Evolutionary conservation across 768 basidiomycete species (phyloP).

Genomic region (Dentipellis fragilis): DNA sequence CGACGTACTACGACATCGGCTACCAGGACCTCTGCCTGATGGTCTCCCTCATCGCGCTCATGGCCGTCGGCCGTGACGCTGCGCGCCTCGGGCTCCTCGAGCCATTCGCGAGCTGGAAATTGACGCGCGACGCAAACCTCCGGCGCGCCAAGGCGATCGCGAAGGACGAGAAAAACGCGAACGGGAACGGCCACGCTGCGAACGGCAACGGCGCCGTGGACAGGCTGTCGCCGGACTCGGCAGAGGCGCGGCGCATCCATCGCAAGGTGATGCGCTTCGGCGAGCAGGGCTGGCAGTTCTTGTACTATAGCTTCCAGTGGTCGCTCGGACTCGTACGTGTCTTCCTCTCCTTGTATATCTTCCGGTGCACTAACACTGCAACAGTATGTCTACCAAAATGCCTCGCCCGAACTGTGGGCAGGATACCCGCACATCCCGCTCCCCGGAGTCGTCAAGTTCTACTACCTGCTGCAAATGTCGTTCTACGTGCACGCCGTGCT

Average conservation of each 20-base stretch:
- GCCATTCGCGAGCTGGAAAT: constrained; percentile 73
- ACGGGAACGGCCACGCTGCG: constrained; percentile 18
- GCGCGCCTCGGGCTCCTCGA: constrained; percentile 65
- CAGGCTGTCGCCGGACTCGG: constrained; percentile 20
- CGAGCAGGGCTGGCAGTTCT: constrained; percentile 86
- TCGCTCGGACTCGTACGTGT: constrained; percentile 69
- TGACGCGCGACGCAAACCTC: constrained; percentile 41
- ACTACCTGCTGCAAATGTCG: constrained; percentile 77
- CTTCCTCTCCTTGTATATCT: constrained; percentile 9
- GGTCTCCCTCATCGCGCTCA: constrained; percentile 71
- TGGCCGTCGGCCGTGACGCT: constrained; percentile 80
- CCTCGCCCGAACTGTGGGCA: constrained; percentile 68
- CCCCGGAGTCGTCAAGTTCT: constrained; percentile 77
- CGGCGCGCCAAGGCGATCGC: constrained; percentile 16
- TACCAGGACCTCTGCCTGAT: constrained; percentile 70
- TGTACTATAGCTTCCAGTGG: constrained; percentile 77
- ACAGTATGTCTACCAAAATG: constrained; percentile 72
- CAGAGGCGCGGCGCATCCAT: constrained; percentile 52
- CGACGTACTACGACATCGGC: constrained; percentile 65
- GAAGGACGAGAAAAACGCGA: constrained; percentile 14
- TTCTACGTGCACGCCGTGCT: constrained; percentile 91
- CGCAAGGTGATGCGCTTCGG: constrained; percentile 79
- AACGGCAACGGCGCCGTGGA: constrained; percentile 25
- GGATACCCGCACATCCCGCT: constrained; percentile 78
- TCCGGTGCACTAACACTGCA: neutral